Evolutionary conservation across 1,139 yeast species (phyloP).

Genomic region (Pichia sp.): DNA sequence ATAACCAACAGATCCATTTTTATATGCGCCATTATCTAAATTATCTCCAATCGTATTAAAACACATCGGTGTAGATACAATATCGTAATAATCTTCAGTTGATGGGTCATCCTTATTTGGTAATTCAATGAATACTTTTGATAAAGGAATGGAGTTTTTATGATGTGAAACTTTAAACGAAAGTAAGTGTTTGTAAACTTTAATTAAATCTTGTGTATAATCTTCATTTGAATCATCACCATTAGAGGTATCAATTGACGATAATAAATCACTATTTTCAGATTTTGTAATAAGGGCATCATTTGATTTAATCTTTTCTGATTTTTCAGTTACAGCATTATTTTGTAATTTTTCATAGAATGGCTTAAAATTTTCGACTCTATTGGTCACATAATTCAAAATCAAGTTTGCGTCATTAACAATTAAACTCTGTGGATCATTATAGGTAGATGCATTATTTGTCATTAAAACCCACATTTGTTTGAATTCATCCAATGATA

Average conservation of each 20-base stretch:
- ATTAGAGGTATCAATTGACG: not conserved
- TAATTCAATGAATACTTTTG: conserved; percentile 35
- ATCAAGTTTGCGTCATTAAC: conserved; percentile 48
- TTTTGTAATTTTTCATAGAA: not conserved
- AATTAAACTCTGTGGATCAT: conserved; percentile 56
- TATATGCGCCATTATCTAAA: conserved; percentile 39
- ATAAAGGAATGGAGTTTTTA: conserved; percentile 16
- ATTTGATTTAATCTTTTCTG: not conserved
- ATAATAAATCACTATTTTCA: not conserved
- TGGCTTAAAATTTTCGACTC: conserved; percentile 10
- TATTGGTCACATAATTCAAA: conserved; percentile 35
- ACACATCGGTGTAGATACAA: conserved; percentile 53
- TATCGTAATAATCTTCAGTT: conserved; percentile 68
- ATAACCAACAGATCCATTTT: conserved; percentile 34
- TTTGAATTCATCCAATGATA: conserved; percentile 35
- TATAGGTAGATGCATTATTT: conserved; percentile 56
- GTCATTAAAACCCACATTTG: conserved; percentile 50
- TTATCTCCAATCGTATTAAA: conserved; percentile 40
- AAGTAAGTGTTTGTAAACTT: conserved; percentile 14
- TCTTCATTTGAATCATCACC: conserved; percentile 13
- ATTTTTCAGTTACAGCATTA: too few relatives aligned
- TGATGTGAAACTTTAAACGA: conserved; percentile 18
- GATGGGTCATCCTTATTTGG: conserved; percentile 53
- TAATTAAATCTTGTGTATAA: conserved; percentile 12
- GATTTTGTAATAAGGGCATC: not conserved